Evolutionary conservation across 2,329 filamentous ascomycete genomes (phyloP).

Genomic region (Sclerotiophoma versabilis): DNA sequence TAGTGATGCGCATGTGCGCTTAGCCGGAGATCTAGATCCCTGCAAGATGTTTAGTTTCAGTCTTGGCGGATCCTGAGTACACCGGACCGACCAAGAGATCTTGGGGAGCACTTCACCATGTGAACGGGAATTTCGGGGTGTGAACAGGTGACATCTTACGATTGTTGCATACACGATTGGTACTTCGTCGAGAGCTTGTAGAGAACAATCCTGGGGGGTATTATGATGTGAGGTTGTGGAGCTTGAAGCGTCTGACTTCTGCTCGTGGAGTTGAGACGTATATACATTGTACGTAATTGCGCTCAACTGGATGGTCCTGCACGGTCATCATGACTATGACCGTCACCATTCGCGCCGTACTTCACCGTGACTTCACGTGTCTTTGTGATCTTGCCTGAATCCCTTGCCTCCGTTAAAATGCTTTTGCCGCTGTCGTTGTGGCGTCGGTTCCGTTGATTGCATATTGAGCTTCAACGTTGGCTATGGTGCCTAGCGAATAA

Average conservation of each 20-base stretch:
- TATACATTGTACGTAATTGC: too few species aligned
- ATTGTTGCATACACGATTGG: too few species aligned
- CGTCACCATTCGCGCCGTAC: background rate
- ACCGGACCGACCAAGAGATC: too few species aligned
- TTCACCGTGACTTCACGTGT: background rate
- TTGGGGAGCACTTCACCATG: too few species aligned
- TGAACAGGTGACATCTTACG: too few species aligned
- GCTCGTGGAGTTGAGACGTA: too few species aligned
- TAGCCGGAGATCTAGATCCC: background rate
- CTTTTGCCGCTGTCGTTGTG: conserved; percentile 20
- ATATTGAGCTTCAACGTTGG: background rate
- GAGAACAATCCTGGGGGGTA: too few species aligned
- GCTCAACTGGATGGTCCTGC: too few species aligned
- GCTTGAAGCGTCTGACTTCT: too few species aligned
- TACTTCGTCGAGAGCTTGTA: too few species aligned
- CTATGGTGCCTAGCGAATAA: background rate
- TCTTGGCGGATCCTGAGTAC: background rate
- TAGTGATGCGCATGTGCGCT: background rate
- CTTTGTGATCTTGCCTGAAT: background rate
- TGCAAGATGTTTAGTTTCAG: background rate
- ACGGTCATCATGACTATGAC: background rate
- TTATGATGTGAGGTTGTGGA: too few species aligned
- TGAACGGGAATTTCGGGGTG: too few species aligned
- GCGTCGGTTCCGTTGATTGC: background rate
- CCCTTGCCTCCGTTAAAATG: conserved; percentile 14